Evolutionary conservation across 805 yeast genomes (phyloP).

Genomic region (Saccharomycopsis fermentans): DNA sequence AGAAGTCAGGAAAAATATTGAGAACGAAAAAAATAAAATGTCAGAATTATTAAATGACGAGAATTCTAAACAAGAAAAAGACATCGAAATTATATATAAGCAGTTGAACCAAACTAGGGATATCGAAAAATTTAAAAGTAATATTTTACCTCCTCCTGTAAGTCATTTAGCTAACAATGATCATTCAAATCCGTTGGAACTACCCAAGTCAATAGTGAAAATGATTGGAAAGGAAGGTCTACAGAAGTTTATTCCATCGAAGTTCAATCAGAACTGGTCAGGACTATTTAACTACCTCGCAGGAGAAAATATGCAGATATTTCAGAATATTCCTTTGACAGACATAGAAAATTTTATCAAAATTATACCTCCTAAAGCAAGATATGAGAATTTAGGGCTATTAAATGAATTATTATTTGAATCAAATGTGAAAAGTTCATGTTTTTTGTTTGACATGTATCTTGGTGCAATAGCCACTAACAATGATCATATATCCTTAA

Average conservation of each 20-base stretch:
- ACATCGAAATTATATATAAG: slow-evolving; percentile 7
- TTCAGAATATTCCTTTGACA: slow-evolving; percentile 23
- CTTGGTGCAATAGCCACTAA: slow-evolving; percentile 27
- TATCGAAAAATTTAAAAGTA: not conserved
- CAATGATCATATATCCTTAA: slow-evolving; percentile 21
- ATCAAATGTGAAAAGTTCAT: slow-evolving; percentile 23
- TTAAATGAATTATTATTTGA: slow-evolving; percentile 27
- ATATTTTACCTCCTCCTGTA: not conserved
- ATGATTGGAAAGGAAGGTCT: slow-evolving; percentile 31
- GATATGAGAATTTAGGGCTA: slow-evolving; percentile 21
- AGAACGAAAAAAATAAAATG: slow-evolving; percentile 1
- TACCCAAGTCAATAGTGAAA: slow-evolving; percentile 29
- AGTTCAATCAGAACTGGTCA: slow-evolving; percentile 36
- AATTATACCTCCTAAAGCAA: slow-evolving; percentile 29
- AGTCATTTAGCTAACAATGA: not conserved
- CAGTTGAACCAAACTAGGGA: not conserved
- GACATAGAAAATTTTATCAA: slow-evolving; percentile 29
- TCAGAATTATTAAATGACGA: not conserved
- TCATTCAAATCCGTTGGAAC: slow-evolving; percentile 21
- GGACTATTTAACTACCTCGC: slow-evolving; percentile 23
- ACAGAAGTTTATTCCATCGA: slow-evolving; percentile 30
- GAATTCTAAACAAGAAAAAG: slow-evolving; percentile 4
- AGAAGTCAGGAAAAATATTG: slow-evolving; percentile 3
- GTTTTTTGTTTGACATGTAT: slow-evolving; percentile 28
- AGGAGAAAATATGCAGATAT: slow-evolving; percentile 25